A percentile compares a stretch with the other conserved stretches of the same genome.
Evolutionary conservation across 768 basidiomycete species (phyloP).

Genomic region (Gelatoporia subvermispora): DNA sequence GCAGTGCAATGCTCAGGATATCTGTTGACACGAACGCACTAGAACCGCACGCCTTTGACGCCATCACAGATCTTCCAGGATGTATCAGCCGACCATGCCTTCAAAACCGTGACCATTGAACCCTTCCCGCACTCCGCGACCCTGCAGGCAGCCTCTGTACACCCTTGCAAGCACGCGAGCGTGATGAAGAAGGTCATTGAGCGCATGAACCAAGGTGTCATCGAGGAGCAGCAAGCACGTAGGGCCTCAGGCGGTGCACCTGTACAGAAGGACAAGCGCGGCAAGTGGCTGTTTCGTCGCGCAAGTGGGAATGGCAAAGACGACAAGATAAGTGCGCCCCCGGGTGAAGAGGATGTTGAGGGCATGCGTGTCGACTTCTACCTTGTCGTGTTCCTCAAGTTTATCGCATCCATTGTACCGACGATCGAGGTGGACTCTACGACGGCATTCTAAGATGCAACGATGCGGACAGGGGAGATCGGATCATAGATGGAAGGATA

Average conservation of each 20-base stretch:
- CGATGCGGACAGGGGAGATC: neutral
- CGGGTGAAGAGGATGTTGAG: constrained; percentile 69
- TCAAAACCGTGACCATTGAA: constrained; percentile 99
- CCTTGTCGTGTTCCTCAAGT: constrained; percentile 97
- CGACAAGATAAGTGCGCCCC: constrained; percentile 34
- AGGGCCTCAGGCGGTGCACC: constrained; percentile 35
- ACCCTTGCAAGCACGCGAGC: constrained; percentile 97
- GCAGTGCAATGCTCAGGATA: neutral
- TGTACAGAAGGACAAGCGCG: constrained; percentile 51
- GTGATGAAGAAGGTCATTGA: constrained; percentile 99
- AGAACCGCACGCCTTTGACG: constrained; percentile 87
- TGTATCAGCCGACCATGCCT: constrained; percentile 92
- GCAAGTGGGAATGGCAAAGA: constrained; percentile 56
- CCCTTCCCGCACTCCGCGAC: constrained; percentile 90
- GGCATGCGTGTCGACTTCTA: constrained; percentile 98
- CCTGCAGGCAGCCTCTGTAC: constrained; percentile 87
- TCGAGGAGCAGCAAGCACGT: constrained; percentile 75
- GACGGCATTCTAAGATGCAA: constrained; percentile 36
- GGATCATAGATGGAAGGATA: neutral
- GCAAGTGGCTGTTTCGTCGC: constrained; percentile 82
- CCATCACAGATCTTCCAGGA: constrained; percentile 95
- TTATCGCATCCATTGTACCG: constrained; percentile 97
- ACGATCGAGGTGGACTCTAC: constrained; percentile 98
- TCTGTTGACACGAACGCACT: neutral
- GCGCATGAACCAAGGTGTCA: constrained; percentile 88